These are phyloP conservation scores for Solanum hybrid DNA, from an alignment of 305 asterid species.

Conservation along the genomic window DNA sequence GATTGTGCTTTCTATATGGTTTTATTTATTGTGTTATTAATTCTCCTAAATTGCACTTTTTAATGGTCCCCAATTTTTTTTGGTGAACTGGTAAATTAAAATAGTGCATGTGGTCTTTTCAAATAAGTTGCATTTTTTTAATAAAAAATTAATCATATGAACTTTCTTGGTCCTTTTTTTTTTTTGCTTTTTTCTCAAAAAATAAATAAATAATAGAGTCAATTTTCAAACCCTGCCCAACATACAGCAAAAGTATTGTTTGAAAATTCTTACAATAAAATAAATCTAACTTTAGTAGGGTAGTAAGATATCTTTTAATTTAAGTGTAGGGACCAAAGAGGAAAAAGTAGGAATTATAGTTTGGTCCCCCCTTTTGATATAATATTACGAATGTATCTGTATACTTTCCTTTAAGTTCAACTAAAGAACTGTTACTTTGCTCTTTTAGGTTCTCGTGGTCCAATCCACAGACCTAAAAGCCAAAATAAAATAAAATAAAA, in stretches of 20 bases:
- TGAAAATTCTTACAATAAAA: not conserved
- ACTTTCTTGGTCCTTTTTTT: not conserved
- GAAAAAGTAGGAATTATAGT: not conserved
- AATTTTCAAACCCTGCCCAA: not conserved
- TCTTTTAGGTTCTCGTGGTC: not conserved
- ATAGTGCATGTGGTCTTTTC: not conserved
- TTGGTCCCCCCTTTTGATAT: not conserved
- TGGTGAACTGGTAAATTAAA: not conserved
- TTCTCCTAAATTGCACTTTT: not conserved
- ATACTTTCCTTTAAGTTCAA: slow-evolving; percentile 6
- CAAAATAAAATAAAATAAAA: not conserved
- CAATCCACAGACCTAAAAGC: not conserved
- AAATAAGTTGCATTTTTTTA: not conserved
- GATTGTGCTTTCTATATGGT: not conserved
- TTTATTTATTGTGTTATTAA: not conserved
- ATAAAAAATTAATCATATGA: not conserved
- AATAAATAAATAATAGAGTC: not conserved
- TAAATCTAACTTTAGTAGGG: not conserved
- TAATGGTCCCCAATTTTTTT: not conserved
- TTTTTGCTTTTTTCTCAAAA: not conserved
- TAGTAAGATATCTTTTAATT: not conserved
- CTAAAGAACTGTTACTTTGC: not conserved
- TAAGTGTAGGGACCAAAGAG: not conserved
- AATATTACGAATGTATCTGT: not conserved
- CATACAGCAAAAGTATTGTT: not conserved